phyloP scores from a whole-genome alignment of 2,329 filamentous ascomycete species.

The Dothideomycetes sp. region DNA sequence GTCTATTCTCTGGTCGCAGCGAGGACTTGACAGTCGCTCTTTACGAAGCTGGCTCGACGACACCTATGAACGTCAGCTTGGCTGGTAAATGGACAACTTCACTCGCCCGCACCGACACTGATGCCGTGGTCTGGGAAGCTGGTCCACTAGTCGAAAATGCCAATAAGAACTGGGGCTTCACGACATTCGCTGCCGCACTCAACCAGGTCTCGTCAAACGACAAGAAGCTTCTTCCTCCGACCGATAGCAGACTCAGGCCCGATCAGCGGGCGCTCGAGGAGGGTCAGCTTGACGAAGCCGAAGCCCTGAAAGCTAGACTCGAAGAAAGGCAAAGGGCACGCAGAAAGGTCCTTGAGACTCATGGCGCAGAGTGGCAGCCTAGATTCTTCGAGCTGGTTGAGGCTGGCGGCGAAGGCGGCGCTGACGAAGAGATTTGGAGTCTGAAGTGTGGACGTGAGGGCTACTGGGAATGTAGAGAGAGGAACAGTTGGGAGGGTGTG shows the following conservation, averaged over 20 bases:
- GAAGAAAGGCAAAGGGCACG: constrained; percentile 77
- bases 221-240: constrained; percentile 60
- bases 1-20: constrained; percentile 91
- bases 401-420: constrained; percentile 17
- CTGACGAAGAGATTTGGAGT: constrained; percentile 39
- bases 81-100: constrained; percentile 75
- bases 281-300: constrained; percentile 72
- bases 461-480: constrained; percentile 82
- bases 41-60: constrained; percentile 41
- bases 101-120: constrained; percentile 53
- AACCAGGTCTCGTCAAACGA: constrained; percentile 85
- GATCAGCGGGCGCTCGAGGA: constrained; percentile 80
- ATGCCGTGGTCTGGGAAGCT: constrained; percentile 65
- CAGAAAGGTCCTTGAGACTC: constrained; percentile 63
- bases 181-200: constrained; percentile 70
- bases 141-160: constrained; percentile 71
- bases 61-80: constrained; percentile 57
- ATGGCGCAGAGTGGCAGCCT: constrained; percentile 61
- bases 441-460: constrained; percentile 72
- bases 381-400: constrained; percentile 71
- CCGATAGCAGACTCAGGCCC: constrained; percentile 72
- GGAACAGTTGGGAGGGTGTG: constrained; percentile 53
- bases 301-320: constrained; percentile 68
- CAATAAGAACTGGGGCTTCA: constrained; percentile 74
- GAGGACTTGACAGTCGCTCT: constrained; percentile 78